Conservation (phyloP, 2,329 filamentous ascomycete species). For the Lachnellula hyalina region DNA sequence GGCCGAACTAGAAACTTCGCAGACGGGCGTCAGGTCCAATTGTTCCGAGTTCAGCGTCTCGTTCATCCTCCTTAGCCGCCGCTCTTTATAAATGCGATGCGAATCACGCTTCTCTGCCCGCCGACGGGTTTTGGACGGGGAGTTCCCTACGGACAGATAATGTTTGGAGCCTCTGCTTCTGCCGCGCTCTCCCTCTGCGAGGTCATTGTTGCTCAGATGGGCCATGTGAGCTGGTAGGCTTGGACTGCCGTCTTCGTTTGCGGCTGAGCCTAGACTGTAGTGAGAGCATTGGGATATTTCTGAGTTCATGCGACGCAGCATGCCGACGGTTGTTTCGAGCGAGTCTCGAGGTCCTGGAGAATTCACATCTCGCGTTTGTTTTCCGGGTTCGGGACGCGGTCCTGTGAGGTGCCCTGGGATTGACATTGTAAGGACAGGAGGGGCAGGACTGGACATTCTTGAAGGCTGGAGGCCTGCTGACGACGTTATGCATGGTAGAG, state of each 20-base stretch:
- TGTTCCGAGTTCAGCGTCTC: not conserved
- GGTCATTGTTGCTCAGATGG: no score
- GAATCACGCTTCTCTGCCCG: not conserved
- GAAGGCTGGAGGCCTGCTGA: conserved; percentile 6
- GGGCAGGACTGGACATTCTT: conserved; percentile 5
- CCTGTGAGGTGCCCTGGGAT: conserved; percentile 17
- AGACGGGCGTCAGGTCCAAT: conserved; percentile 8
- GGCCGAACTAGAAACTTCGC: conserved; percentile 2
- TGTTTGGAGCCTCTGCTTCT: conserved; percentile 7
- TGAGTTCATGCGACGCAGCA: conserved; percentile 21
- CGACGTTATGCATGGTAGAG: conserved; percentile 9
- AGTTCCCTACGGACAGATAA: conserved; percentile 10
- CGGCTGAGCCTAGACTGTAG: conserved; percentile 5
- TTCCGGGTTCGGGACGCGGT: conserved; percentile 13
- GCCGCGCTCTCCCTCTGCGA: not conserved
- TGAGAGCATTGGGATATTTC: conserved; percentile 8
- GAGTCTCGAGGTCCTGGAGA: conserved; percentile 8
- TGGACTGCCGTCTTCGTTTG: not conserved
- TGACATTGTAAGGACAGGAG: conserved; percentile 19
- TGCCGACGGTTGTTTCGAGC: conserved; percentile 8
- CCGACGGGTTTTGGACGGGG: not conserved
- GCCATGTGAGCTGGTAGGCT: no score
- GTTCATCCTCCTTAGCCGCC: conserved; percentile 2
- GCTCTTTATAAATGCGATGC: conserved; percentile 8
- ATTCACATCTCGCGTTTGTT: not conserved